Base-by-base conservation (phyloP, 1,284 basidiomycete species). In the Apiotrichum veenhuisii region DNA sequence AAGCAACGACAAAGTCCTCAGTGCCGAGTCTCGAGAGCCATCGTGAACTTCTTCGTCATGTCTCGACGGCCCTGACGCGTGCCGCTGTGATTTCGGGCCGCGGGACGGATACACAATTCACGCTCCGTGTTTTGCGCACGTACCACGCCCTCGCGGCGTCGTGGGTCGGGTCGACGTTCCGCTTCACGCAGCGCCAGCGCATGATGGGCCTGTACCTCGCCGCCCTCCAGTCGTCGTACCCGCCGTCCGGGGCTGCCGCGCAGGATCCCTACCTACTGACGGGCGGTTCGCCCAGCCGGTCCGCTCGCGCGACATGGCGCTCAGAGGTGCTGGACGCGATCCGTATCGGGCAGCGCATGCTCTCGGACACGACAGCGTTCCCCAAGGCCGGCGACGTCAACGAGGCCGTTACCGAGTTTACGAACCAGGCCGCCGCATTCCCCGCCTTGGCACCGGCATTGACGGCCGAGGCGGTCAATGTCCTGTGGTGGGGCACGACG, bases 401-500 rank as follows among this genome's bases (percentile, higher is more conserved):
- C 68, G 63, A 77, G 25, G 84, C 83, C 57, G 91, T 96, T 7
- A 87, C 91, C 62, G 85, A 88, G 64, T 88, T 97, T 65, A 85
- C 87, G 2, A 90, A 94, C 69, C 78, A 89, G 10, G 87, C 85
- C 60, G 85, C 94, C 7, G 85, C 85, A 0, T 81, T 88, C 3
- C 95, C 93, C 20, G 53, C 55, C 46, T 81, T 88, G 2, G 95
- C 92, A 10, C 54, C 54, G 49, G 42, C 37, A 50, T 62, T 67
- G 26, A 54, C 57, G 3, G 55, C 51, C 54, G 52, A 65, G 48
- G 51, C 63, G 8, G 63, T 68, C 18, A 64, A 91, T 84, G 81
- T 90, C 17, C 80, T 96, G 1, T 93, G 91, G 87, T 92, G 91
- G 89, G 87, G 90, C 1, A 92, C 89, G 11, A 85, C 86, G 20